Conservation (phyloP, 129 eudicot genomes). For the Centella asiatica region DNA sequence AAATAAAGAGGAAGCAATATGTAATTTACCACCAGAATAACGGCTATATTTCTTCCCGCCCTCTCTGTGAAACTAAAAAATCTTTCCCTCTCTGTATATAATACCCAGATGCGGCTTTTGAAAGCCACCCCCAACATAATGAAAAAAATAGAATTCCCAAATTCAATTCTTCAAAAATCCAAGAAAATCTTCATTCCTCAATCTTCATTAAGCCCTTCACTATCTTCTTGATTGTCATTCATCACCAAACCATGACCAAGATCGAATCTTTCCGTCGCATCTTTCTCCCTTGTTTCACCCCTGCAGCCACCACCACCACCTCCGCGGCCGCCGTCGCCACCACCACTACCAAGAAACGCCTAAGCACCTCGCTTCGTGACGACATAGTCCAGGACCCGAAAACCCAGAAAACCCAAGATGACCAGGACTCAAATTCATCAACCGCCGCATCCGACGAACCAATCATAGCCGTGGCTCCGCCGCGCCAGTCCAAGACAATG, state of each 20-base stretch:
- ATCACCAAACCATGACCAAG: constrained; percentile 45
- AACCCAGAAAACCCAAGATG: constrained; percentile 17
- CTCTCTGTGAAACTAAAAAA: not conserved
- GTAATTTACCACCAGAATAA: not conserved
- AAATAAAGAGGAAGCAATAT: not conserved
- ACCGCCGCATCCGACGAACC: constrained; percentile 22
- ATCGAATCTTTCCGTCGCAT: constrained; percentile 67
- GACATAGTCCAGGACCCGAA: constrained; percentile 30
- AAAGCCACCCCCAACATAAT: not conserved
- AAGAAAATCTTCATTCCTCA: too few relatives aligned
- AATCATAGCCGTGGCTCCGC: constrained; percentile 32
- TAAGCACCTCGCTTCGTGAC: constrained; percentile 91
- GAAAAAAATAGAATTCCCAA: too few relatives aligned
- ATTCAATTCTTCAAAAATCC: too few relatives aligned
- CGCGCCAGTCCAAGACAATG: constrained; percentile 72
- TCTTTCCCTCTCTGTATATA: not conserved
- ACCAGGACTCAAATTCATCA: constrained; percentile 26
- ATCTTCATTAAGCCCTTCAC: not conserved
- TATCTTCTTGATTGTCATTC: not conserved
- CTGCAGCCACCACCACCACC: constrained; percentile 32
- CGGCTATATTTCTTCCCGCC: constrained; percentile 12
- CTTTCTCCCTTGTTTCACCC: constrained; percentile 62
- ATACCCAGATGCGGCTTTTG: not conserved
- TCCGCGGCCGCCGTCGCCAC: constrained; percentile 26
- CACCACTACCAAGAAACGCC: constrained; percentile 68